These are phyloP conservation scores for Penicillium sp. DNA, from an alignment of 2,329 filamentous ascomycete species.

Conservation along the genomic window DNA sequence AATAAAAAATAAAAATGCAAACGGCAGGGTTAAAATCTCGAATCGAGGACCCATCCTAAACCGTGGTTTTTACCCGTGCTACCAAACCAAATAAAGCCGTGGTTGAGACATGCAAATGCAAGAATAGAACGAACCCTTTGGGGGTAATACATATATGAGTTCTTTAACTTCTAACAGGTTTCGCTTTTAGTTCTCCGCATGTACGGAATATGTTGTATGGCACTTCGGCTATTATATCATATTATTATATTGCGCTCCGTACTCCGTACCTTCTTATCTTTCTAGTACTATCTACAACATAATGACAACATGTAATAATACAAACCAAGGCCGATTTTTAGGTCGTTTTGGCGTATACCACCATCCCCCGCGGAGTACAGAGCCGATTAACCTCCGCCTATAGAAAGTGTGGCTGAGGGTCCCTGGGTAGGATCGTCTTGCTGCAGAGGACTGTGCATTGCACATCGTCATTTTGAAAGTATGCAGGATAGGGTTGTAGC, in stretches of 20 bases:
- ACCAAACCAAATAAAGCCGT: not conserved
- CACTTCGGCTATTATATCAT: not conserved
- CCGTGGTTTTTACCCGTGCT: slow-evolving; percentile 22
- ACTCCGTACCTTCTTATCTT: not conserved
- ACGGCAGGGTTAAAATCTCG: slow-evolving; percentile 1
- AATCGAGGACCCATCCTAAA: slow-evolving; percentile 17
- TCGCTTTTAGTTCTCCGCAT: not conserved
- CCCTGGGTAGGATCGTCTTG: slow-evolving; percentile 5
- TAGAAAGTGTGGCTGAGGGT: slow-evolving; percentile 9
- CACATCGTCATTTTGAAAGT: slow-evolving; percentile 17
- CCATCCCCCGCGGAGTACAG: slow-evolving; percentile 15
- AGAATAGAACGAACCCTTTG: not conserved
- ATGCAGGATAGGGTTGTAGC: slow-evolving; percentile 10
- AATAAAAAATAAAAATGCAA: not conserved
- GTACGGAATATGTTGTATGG: too few species aligned
- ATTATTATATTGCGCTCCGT: not conserved
- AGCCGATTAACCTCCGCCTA: slow-evolving; percentile 14
- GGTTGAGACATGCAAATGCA: slow-evolving; percentile 6
- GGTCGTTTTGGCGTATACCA: not conserved
- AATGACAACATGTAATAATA: slow-evolving; percentile 5
- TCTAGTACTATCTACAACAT: not conserved
- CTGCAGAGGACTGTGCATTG: slow-evolving; percentile 18
- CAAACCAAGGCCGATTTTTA: slow-evolving; percentile 4
- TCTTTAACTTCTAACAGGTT: slow-evolving; percentile 2
- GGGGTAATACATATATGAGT: not conserved